Conservation (phyloP, 768 basidiomycete species). For the Pholiota molesta region DNA sequence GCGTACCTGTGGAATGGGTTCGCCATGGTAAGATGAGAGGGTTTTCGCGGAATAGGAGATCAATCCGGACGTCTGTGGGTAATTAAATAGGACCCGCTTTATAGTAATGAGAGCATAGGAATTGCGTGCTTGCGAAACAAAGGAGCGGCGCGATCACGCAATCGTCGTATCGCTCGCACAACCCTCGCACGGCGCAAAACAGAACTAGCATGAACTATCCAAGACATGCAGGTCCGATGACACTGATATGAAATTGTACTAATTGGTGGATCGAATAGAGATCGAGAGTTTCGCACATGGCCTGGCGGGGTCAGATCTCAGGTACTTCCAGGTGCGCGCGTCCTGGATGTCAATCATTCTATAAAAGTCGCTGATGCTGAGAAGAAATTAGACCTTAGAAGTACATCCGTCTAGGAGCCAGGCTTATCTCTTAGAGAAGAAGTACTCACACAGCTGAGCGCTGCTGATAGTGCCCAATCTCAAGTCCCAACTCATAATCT, state of each 20-base stretch:
- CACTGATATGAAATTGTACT: not conserved
- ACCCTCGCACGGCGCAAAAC: not conserved
- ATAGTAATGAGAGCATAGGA: conserved; percentile 13
- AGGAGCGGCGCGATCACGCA: conserved; percentile 22
- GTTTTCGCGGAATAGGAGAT: conserved; percentile 3
- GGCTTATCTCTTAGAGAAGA: too few species aligned
- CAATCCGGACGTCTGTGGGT: not conserved
- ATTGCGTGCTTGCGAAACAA: conserved; percentile 25
- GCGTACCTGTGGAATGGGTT: conserved; percentile 40
- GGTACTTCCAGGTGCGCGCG: too few species aligned
- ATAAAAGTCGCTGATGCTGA: too few species aligned
- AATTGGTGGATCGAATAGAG: not conserved
- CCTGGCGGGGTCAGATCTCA: too few species aligned
- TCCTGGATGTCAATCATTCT: too few species aligned
- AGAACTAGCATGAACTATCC: too few species aligned
- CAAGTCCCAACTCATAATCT: too few species aligned
- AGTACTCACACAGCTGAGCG: too few species aligned
- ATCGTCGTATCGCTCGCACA: conserved; percentile 3
- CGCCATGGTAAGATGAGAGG: conserved; percentile 28
- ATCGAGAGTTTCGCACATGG: too few species aligned
- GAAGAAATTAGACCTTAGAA: too few species aligned
- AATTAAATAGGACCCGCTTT: not conserved
- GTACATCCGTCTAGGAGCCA: too few species aligned
- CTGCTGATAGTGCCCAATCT: too few species aligned
- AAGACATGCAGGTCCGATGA: not conserved